These are phyloP conservation scores for Cladosporium halotolerans DNA, from an alignment of 2,329 filamentous ascomycete genomes.

Conservation along the genomic window DNA sequence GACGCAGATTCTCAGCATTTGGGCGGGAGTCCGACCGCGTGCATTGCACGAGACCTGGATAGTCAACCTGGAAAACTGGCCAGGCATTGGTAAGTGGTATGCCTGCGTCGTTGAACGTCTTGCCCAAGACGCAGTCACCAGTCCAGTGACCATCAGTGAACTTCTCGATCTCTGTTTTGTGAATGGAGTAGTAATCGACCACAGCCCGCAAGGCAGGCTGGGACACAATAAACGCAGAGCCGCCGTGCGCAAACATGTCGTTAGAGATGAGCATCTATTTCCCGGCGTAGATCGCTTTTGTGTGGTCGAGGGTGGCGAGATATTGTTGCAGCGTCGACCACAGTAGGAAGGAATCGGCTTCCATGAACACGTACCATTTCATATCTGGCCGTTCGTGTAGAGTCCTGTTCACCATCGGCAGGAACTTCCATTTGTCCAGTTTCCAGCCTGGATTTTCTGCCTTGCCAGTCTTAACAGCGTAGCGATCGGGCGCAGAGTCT, in stretches of 20 bases:
- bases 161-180: constrained; percentile 34
- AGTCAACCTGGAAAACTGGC: constrained; percentile 17
- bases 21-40: background rate
- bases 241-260: constrained; percentile 48
- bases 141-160: constrained; percentile 17
- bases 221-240: constrained; percentile 49
- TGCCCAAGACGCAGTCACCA: constrained; percentile 19
- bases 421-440: constrained; percentile 34
- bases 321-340: constrained; percentile 49
- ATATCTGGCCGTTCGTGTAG: constrained; percentile 38
- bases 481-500: background rate
- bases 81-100: constrained; percentile 14
- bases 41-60: background rate
- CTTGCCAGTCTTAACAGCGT: background rate
- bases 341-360: constrained; percentile 53
- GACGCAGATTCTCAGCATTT: constrained; percentile 16
- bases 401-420: constrained; percentile 32
- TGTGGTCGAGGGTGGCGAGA: constrained; percentile 45
- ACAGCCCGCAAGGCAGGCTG: constrained; percentile 42
- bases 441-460: constrained; percentile 18
- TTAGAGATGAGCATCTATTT: constrained; percentile 48
- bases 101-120: constrained; percentile 13
- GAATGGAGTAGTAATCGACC: constrained; percentile 35
- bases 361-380: constrained; percentile 56
- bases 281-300: constrained; percentile 47